phyloP scores from a whole-genome alignment of 495 filamentous ascomycete genomes.

The Astrothelium macrocarpum region DNA sequence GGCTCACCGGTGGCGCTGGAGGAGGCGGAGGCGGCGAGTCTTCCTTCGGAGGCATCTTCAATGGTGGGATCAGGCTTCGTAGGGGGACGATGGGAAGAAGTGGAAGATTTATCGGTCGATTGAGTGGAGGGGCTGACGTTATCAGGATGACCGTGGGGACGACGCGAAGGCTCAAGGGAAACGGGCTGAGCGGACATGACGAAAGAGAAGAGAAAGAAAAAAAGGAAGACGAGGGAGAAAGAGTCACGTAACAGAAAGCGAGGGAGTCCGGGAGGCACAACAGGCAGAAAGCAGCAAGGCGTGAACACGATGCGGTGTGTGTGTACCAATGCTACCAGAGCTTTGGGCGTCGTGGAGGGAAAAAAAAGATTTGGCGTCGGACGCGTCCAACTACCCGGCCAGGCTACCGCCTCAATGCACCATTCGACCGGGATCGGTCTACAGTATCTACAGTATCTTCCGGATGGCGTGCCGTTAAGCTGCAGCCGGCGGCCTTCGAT shows the following conservation, averaged over 20 bases:
- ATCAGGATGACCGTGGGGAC: conserved; percentile 22
- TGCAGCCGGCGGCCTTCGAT: neutral
- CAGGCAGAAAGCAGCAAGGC: conserved; percentile 6
- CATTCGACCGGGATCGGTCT: neutral
- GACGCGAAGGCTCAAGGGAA: conserved; percentile 13
- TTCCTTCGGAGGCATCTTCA: conserved; percentile 31
- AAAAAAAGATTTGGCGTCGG: neutral
- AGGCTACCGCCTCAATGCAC: neutral
- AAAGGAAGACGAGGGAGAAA: neutral
- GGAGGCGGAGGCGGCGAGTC: conserved; percentile 34
- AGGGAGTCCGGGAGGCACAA: neutral
- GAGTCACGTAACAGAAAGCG: neutral
- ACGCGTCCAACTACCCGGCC: conserved; percentile 3
- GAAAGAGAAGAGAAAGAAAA: conserved; percentile 4
- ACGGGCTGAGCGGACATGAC: conserved; percentile 19
- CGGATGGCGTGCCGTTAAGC: neutral
- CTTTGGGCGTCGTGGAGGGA: neutral
- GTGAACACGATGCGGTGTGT: neutral
- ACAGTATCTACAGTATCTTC: too few relatives aligned
- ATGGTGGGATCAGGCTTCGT: conserved; percentile 30
- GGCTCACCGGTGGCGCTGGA: conserved; percentile 30
- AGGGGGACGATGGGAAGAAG: conserved; percentile 30
- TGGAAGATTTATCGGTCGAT: conserved; percentile 19
- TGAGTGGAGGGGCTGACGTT: conserved; percentile 16
- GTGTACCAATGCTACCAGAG: neutral